A percentile compares a stretch with the other conserved stretches of the same genome.
phyloP scores from a whole-genome alignment of 2,329 filamentous ascomycete species.

The Penicillium verrucosum region DNA sequence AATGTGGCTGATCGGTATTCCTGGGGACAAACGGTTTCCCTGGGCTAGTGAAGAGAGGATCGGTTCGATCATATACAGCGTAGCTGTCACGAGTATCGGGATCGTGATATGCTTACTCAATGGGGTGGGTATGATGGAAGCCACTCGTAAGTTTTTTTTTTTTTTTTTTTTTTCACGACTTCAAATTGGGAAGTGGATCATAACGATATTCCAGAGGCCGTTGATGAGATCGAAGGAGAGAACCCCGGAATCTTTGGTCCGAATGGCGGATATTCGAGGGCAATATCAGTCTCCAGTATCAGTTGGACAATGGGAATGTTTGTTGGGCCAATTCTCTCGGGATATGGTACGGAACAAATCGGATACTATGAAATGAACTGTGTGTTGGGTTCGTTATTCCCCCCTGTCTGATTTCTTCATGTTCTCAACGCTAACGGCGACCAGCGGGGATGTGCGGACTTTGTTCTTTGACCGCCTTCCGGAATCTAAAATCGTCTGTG shows the following conservation, averaged over 20 bases:
- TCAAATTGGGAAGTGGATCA: background rate
- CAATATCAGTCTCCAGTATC: slow-evolving; percentile 23
- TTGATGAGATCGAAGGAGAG: slow-evolving; percentile 21
- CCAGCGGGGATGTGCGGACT: slow-evolving; percentile 18
- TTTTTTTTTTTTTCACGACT: background rate
- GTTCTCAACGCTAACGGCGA: background rate
- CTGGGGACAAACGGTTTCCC: slow-evolving; percentile 27
- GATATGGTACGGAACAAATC: slow-evolving; percentile 17
- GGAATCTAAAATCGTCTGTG: slow-evolving; percentile 11
- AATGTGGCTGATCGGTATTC: slow-evolving; percentile 29
- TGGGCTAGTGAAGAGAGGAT: slow-evolving; percentile 20
- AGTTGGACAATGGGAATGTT: slow-evolving; percentile 26
- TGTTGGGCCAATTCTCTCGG: slow-evolving; percentile 23
- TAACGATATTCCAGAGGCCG: slow-evolving; percentile 11
- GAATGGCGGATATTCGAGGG: slow-evolving; percentile 27
- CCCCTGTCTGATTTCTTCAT: slow-evolving; percentile 6
- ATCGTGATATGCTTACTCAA: slow-evolving; percentile 25
- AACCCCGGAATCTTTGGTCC: slow-evolving; percentile 26
- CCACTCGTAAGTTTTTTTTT: slow-evolving; percentile 25
- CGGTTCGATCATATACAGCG: slow-evolving; percentile 24
- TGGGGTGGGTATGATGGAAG: slow-evolving; percentile 30
- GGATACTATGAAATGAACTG: slow-evolving; percentile 26
- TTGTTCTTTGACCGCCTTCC: slow-evolving; percentile 11
- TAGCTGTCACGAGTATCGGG: slow-evolving; percentile 20
- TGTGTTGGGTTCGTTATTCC: slow-evolving; percentile 16